phyloP scores from a whole-genome alignment of 129 eudicot genomes.

The Flaveria robusta region DNA sequence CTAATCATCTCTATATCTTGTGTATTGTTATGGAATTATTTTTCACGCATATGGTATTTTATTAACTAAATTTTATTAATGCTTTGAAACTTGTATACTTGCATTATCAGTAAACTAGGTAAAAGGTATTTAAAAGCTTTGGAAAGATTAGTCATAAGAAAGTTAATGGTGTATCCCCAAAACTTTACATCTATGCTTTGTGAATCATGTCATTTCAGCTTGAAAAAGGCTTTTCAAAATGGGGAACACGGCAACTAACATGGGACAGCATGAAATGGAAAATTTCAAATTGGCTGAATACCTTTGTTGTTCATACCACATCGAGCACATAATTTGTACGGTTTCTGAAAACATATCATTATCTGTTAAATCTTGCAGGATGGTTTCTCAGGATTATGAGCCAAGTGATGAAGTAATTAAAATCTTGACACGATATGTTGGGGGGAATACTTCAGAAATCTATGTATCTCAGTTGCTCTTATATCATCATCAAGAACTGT shows the following conservation, averaged over 20 bases:
- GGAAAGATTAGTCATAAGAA: neutral
- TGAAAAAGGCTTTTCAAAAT: neutral
- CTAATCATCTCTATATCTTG: neutral
- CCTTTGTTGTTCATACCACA: slow-evolving; percentile 12
- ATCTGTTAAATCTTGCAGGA: slow-evolving; percentile 49
- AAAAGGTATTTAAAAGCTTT: slow-evolving; percentile 10
- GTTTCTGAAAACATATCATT: slow-evolving; percentile 21
- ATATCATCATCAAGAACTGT: slow-evolving; percentile 23
- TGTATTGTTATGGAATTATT: slow-evolving; percentile 5
- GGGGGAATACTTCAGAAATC: slow-evolving; percentile 70
- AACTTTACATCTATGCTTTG: slow-evolving; percentile 7
- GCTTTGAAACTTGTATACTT: slow-evolving; percentile 12
- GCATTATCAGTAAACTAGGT: slow-evolving; percentile 17
- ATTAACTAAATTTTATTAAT: slow-evolving; percentile 1
- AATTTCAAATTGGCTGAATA: neutral
- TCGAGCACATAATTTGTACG: neutral
- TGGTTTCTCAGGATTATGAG: slow-evolving; percentile 66
- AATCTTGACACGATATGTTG: slow-evolving; percentile 60
- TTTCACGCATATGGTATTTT: neutral
- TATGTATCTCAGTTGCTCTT: slow-evolving; percentile 43
- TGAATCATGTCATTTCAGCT: slow-evolving; percentile 2
- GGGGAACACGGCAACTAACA: neutral
- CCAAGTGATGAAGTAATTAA: slow-evolving; percentile 64
- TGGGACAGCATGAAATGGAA: neutral
- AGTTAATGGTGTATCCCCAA: slow-evolving; percentile 10